These are phyloP conservation scores for Conringia planisiliqua DNA, from an alignment of 345 rosid genomes.

Conservation along the genomic window DNA sequence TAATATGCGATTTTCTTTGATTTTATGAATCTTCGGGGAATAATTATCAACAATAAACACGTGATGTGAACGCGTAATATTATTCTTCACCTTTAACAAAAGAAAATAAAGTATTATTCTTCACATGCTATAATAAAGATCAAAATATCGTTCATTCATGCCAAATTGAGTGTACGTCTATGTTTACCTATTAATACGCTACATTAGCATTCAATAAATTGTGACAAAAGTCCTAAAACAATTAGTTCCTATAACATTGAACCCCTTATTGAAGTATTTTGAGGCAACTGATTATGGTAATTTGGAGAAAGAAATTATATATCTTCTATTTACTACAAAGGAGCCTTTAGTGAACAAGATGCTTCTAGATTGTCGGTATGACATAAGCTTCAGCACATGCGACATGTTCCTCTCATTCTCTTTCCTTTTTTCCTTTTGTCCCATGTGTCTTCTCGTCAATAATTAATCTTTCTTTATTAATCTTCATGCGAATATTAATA, in stretches of 20 bases:
- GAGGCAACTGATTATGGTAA: not conserved
- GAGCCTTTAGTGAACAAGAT: conserved; percentile 9
- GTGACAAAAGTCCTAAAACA: not conserved
- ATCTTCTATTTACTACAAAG: not conserved
- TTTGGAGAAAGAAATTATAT: not conserved
- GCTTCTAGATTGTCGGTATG: conserved; percentile 32
- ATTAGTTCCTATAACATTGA: not conserved
- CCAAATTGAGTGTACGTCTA: not conserved
- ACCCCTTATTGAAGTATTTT: not conserved
- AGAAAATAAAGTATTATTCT: not conserved
- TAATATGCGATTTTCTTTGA: not conserved
- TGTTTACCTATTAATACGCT: not conserved
- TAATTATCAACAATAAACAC: conserved; percentile 20
- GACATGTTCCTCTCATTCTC: conserved; percentile 34
- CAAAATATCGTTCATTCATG: not conserved
- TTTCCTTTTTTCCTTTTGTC: conserved; percentile 20
- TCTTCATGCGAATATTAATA: not conserved
- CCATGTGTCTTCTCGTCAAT: conserved; percentile 29
- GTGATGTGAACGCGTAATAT: conserved; percentile 21
- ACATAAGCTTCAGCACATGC: conserved; percentile 29
- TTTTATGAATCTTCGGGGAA: conserved; percentile 1
- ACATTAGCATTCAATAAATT: not conserved
- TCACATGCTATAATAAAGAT: not conserved
- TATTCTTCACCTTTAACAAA: not conserved
- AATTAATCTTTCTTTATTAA: conserved; percentile 14